A percentile compares a stretch with the other conserved stretches of the same genome.
Conservation (phyloP, 2,329 filamentous ascomycete genomes). For the Rutstroemia sp. region DNA sequence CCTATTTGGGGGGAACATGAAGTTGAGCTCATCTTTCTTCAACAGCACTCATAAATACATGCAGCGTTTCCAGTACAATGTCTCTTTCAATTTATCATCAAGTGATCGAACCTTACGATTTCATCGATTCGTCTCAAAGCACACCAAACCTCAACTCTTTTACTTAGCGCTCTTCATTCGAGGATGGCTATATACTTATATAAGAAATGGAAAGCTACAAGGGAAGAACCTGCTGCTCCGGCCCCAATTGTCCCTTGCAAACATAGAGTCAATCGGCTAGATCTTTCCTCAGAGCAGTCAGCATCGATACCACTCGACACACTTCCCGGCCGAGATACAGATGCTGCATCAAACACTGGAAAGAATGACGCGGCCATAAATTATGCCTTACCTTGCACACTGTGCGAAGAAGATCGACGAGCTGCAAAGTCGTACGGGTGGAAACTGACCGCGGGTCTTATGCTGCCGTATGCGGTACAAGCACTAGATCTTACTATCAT, state of each 20-base stretch:
- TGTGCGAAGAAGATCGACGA: constrained; percentile 27
- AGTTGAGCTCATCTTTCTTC: not conserved
- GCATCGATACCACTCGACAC: not conserved
- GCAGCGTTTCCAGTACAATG: not conserved
- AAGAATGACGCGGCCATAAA: not conserved
- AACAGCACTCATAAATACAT: not conserved
- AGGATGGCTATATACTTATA: constrained; percentile 1
- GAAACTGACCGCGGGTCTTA: constrained; percentile 51
- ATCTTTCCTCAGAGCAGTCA: not conserved
- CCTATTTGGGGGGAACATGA: not conserved
- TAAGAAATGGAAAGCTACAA: constrained; percentile 3
- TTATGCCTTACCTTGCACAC: constrained; percentile 9
- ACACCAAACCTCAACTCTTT: not conserved
- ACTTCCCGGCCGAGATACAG: not conserved
- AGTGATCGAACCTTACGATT: not conserved
- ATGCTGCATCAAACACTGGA: not conserved
- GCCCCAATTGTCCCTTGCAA: not conserved
- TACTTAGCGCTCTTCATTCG: not conserved
- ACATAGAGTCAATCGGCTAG: not conserved
- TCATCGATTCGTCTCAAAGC: not conserved
- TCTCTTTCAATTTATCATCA: not conserved
- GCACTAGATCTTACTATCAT: constrained; percentile 59
- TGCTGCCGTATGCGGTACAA: constrained; percentile 54
- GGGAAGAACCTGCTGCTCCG: not conserved
- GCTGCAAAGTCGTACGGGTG: constrained; percentile 40